Evolutionary conservation across 1,284 basidiomycete species (phyloP), one percentile per base, ranked within the genome.

Genomic region (Fomitopsis palustris): DNA sequence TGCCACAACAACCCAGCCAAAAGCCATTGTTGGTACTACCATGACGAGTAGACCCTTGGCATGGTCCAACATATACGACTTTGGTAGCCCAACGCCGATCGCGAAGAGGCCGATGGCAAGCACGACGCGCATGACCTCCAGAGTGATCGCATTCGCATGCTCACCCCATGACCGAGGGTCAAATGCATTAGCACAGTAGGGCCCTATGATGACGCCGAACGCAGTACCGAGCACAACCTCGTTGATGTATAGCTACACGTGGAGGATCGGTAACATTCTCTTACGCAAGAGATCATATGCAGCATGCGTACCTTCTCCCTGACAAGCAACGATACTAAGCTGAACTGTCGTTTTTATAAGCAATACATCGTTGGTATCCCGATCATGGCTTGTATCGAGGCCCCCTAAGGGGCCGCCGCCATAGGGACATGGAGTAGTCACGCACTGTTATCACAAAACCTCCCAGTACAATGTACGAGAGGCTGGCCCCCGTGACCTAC

Each of bases 181-280:
- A 70, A 98, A 93, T 14, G 93, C 77, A 49, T 83, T 81, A 23
- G 88, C 84, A 53, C 80, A 85, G 63, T 94, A 81, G 0, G 93
- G 95, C 0, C 93, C 88, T 61, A 89, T 81, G 52, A 85, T 65
- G 59, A 93, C 81, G 0, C 92, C 89, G 54, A 90, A 92, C 0
- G 82, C 79, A 0, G 94, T 95, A 3, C 95, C 94, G 42, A 97
- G 85, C 37, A 95, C 88, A 25, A 96, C 95, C 78, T 98, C 96
- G 66, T 95, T 96, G 65, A 97, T 86, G 71, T 91, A 96, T 4
- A 96, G 71, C 79, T 89, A 61, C 1, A 21, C n/a, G n/a, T n/a
- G n/a, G n/a, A n/a, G n/a, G n/a, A n/a, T 23, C 10, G 2, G 19
- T 19, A n/a, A n/a, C 12, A 19, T 37, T 53, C 5, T 8, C 53